These are phyloP conservation scores for Botrytis fragariae DNA, from an alignment of 2,329 filamentous ascomycete genomes.

Conservation along the genomic window DNA sequence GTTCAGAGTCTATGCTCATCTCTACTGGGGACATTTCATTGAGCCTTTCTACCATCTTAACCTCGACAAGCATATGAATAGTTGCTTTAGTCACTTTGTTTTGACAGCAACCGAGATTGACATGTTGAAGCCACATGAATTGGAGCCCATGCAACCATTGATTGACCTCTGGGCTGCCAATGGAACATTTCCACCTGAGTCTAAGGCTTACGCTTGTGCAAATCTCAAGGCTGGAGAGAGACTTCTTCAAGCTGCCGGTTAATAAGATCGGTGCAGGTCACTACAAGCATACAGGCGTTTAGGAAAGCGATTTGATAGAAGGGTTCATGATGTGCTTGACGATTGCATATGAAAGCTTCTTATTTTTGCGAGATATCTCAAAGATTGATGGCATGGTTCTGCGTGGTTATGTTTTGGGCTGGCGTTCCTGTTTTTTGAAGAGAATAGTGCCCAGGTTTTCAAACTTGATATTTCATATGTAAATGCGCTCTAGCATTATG, in stretches of 20 bases:
- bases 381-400: conserved; percentile 14
- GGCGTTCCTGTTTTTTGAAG: conserved; percentile 17
- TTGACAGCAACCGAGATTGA: conserved; percentile 76
- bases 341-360: conserved; percentile 20
- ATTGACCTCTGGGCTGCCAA: conserved; percentile 90
- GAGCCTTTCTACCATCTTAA: conserved; percentile 83
- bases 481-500: not conserved
- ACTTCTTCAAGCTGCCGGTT: conserved; percentile 43
- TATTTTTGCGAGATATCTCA: conserved; percentile 6
- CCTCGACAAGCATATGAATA: conserved; percentile 78
- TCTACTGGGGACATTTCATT: conserved; percentile 94
- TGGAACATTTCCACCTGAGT: conserved; percentile 78
- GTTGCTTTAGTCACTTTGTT: conserved; percentile 83
- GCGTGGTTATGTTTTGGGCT: conserved; percentile 14
- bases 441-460: conserved; percentile 3
- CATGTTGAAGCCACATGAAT: conserved; percentile 82
- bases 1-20: conserved; percentile 96
- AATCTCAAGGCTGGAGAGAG: conserved; percentile 60
- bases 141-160: conserved; percentile 93
- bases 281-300: conserved; percentile 19
- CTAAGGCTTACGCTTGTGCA: conserved; percentile 64
- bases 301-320: conserved; percentile 20
- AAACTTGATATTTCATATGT: conserved; percentile 8
- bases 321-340: conserved; percentile 15
- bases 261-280: conserved; percentile 15